These are phyloP conservation scores for Phaeomoniella chlamydospora DNA, from an alignment of 2,329 filamentous ascomycete species.

Conservation along the genomic window DNA sequence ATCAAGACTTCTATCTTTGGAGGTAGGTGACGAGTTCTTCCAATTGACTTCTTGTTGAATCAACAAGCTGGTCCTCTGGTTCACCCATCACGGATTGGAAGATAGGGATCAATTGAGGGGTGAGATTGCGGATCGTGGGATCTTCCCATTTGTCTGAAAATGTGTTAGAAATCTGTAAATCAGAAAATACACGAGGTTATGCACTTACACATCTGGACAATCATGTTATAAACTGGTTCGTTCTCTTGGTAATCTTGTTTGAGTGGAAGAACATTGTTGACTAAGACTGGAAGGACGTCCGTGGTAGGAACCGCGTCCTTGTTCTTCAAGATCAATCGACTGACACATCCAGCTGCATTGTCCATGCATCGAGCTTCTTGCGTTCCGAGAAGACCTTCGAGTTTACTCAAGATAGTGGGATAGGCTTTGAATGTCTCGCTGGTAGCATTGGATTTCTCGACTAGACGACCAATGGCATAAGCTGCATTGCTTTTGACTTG, in stretches of 20 bases:
- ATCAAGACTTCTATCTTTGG: too few relatives aligned
- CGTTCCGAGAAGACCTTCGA: slow-evolving; percentile 71
- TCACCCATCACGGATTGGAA: slow-evolving; percentile 30
- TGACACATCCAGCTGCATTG: slow-evolving; percentile 83
- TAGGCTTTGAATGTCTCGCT: slow-evolving; percentile 62
- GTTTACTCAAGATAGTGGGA: slow-evolving; percentile 63
- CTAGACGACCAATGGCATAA: slow-evolving; percentile 75
- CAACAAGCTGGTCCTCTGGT: slow-evolving; percentile 30
- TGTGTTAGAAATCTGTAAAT: neutral
- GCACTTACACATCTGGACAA: slow-evolving; percentile 67
- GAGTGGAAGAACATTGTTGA: slow-evolving; percentile 60
- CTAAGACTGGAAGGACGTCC: slow-evolving; percentile 68
- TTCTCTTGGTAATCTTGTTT: slow-evolving; percentile 96
- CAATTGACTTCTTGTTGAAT: slow-evolving; percentile 30
- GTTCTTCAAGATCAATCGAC: slow-evolving; percentile 81
- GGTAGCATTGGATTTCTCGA: slow-evolving; percentile 63
- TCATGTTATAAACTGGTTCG: slow-evolving; percentile 79
- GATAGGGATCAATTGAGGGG: slow-evolving; percentile 29
- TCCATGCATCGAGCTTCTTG: slow-evolving; percentile 72
- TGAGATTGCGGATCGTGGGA: slow-evolving; percentile 27
- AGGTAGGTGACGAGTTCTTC: slow-evolving; percentile 33
- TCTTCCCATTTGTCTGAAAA: slow-evolving; percentile 30
- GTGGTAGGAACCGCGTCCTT: slow-evolving; percentile 67
- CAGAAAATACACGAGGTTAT: neutral
- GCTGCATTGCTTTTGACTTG: slow-evolving; percentile 93